Conservation (phyloP, 2,329 filamentous ascomycete species). For the Metarhizium humberi region DNA sequence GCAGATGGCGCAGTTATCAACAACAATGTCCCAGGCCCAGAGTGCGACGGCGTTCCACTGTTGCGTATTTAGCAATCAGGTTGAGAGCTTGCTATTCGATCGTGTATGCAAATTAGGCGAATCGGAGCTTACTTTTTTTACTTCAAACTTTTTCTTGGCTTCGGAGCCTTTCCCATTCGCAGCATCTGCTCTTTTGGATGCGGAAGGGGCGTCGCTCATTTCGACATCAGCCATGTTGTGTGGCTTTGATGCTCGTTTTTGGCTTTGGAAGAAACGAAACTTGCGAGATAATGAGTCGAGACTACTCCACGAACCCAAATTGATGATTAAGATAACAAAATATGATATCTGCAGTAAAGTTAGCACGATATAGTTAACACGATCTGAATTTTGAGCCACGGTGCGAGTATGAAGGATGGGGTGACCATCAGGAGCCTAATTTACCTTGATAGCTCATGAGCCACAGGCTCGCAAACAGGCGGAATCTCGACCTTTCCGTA, state of each 20-base stretch:
- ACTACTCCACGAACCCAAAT: neutral
- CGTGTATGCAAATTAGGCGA: neutral
- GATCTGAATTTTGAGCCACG: neutral
- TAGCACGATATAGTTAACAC: neutral
- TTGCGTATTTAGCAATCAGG: neutral
- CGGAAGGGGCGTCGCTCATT: conserved; percentile 76
- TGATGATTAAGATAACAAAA: neutral
- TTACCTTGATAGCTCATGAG: conserved; percentile 1
- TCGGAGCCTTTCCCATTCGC: conserved; percentile 46
- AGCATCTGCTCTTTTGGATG: conserved; percentile 44
- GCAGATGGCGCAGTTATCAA: conserved; percentile 99
- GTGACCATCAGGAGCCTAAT: neutral
- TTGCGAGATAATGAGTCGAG: neutral
- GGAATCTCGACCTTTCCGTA: neutral
- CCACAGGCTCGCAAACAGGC: neutral
- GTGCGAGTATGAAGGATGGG: neutral
- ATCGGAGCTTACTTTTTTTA: conserved; percentile 74
- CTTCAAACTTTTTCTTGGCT: conserved; percentile 91
- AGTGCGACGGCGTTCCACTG: conserved; percentile 98
- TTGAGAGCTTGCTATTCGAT: neutral
- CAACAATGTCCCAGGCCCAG: conserved; percentile 99
- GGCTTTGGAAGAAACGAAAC: neutral
- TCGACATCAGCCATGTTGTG: conserved; percentile 84
- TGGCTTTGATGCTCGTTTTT: neutral
- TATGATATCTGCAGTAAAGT: neutral